Evolutionary conservation across 192 early-diverging fungal species (phyloP).

Genomic region (Endogone sp.): DNA sequence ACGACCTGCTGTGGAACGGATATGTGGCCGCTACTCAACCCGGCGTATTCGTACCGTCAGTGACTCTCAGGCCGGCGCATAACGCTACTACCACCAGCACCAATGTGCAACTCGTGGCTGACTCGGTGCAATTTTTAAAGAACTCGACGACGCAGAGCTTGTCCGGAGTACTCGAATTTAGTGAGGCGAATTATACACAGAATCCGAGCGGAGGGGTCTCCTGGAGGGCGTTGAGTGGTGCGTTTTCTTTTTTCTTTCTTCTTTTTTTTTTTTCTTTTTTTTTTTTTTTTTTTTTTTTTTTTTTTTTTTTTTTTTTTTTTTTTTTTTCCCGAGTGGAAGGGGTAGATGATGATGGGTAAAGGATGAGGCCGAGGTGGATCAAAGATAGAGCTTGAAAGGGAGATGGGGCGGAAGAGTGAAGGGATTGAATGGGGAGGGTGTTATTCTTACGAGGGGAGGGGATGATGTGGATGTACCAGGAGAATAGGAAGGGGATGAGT

Average conservation of each 20-base stretch:
- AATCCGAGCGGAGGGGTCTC: not conserved
- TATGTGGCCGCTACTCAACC: constrained; percentile 6
- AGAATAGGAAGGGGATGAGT: too few relatives aligned
- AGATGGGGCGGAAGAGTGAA: too few relatives aligned
- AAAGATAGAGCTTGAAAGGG: too few relatives aligned
- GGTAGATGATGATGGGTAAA: too few relatives aligned
- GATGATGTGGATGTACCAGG: too few relatives aligned
- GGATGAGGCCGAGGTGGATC: too few relatives aligned
- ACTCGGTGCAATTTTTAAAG: constrained; percentile 17
- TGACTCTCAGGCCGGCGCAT: constrained; percentile 6
- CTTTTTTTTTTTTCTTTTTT: not conserved
- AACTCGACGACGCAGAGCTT: constrained; percentile 14
- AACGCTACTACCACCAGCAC: constrained; percentile 7
- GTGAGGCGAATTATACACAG: not conserved
- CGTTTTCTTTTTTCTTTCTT: not conserved
- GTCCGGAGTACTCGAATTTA: constrained; percentile 14
- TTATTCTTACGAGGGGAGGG: too few relatives aligned
- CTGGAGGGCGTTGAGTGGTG: not conserved
- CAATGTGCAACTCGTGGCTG: constrained; percentile 19
- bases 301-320: too few relatives aligned
- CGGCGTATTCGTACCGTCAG: constrained; percentile 11
- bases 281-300: too few relatives aligned
- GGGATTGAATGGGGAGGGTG: too few relatives aligned
- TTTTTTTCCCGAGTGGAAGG: too few relatives aligned
- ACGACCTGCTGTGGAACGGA: constrained; percentile 17